Percentiles rank a stretch among this genome's conserved stretches.
These are phyloP conservation scores for Hyaloscypha finlandica DNA, from an alignment of 495 filamentous ascomycete species.

Conservation along the genomic window DNA sequence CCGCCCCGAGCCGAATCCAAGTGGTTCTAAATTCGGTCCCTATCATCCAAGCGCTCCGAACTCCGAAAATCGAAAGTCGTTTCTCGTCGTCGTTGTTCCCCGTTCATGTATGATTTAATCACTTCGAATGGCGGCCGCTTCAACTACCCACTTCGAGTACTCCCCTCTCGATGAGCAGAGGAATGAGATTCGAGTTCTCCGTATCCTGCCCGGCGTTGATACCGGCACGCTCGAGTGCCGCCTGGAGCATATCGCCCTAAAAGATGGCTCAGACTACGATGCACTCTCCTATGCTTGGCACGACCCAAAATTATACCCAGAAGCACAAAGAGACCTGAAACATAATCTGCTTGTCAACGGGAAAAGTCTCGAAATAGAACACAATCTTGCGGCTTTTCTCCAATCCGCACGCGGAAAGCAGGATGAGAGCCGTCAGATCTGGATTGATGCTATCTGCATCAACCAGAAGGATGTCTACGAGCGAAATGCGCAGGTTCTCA, in stretches of 20 bases:
- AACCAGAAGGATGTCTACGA: background rate
- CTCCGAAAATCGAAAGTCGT: too few species aligned
- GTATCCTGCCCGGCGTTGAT: background rate
- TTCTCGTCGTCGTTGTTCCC: too few species aligned
- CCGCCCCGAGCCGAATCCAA: too few species aligned
- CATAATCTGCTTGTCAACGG: background rate
- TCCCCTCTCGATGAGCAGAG: background rate
- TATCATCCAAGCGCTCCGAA: too few species aligned
- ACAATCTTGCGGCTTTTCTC: background rate
- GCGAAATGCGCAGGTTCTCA: background rate
- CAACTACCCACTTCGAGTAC: too few species aligned
- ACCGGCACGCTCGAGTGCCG: background rate
- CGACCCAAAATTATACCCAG: background rate
- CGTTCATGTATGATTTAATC: too few species aligned
- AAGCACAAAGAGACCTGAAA: background rate
- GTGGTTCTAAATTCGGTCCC: too few species aligned
- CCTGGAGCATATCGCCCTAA: background rate
- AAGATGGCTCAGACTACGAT: background rate
- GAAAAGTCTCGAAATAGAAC: background rate
- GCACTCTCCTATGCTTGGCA: background rate
- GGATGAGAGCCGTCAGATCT: background rate
- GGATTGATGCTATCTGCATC: background rate
- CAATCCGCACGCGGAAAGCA: background rate
- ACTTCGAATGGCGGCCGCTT: too few species aligned
- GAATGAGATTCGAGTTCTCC: background rate